Percentiles rank a stretch among this genome's conserved stretches.
Evolutionary conservation across 352 stramenopile genomes (phyloP).

Genomic region (Pythium dissimile): DNA sequence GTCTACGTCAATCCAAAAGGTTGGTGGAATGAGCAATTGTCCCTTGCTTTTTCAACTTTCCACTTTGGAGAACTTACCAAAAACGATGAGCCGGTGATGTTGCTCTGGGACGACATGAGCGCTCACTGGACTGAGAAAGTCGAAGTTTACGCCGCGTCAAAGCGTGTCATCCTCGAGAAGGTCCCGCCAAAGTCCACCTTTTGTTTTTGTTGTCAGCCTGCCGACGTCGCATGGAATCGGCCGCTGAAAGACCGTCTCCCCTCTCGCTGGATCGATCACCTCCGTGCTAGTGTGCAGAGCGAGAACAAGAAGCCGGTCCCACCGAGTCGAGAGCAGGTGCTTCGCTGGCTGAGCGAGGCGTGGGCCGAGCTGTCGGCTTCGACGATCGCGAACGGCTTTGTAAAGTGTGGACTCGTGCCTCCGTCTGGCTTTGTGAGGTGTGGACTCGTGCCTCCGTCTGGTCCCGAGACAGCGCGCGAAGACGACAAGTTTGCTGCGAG

Average conservation of each 20-base stretch:
- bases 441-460: too few relatives aligned
- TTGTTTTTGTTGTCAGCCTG: constrained; percentile 5
- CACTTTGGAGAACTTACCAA: constrained; percentile 1
- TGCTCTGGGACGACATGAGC: constrained; percentile 4
- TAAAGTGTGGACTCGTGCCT: neutral
- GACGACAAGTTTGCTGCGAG: too few relatives aligned
- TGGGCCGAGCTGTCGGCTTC: neutral
- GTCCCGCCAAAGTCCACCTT: constrained; percentile 2
- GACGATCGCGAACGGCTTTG: neutral
- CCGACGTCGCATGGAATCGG: constrained; percentile 2
- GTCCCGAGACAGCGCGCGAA: too few relatives aligned
- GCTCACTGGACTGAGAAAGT: constrained; percentile 6
- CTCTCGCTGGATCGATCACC: neutral
- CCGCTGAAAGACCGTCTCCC: constrained; percentile 1
- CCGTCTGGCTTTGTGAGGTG: neutral
- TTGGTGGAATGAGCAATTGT: constrained; percentile 2
- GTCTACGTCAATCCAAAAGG: constrained; percentile 5
- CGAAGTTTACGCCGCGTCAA: neutral
- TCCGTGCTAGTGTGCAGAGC: neutral
- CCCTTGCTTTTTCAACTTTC: neutral
- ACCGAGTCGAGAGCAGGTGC: neutral
- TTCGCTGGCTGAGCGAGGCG: neutral
- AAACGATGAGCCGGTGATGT: neutral
- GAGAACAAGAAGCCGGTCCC: neutral
- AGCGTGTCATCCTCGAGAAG: neutral